Percentiles rank a stretch among this genome's conserved stretches.
phyloP scores from a whole-genome alignment of 2,329 filamentous ascomycete genomes.

The Calonectria naviculata region DNA sequence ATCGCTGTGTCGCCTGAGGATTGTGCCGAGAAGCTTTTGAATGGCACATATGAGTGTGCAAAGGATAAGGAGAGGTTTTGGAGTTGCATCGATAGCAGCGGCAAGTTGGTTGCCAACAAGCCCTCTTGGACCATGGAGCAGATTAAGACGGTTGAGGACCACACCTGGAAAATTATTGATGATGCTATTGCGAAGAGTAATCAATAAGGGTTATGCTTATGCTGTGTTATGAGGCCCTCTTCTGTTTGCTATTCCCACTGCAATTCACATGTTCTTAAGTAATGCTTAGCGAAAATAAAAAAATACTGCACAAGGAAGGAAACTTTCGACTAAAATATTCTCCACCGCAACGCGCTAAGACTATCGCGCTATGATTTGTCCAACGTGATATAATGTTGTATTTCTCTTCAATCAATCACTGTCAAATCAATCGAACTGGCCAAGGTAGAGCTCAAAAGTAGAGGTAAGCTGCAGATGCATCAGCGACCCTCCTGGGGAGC shows the following conservation, averaged over 20 bases:
- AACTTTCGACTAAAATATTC: no score
- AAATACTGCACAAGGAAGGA: no score
- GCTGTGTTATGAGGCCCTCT: neutral
- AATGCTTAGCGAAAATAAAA: no score
- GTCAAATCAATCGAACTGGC: neutral
- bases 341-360: neutral
- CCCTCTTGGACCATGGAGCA: slow-evolving; percentile 42
- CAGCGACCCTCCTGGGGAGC: neutral
- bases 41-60: slow-evolving; percentile 24
- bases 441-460: neutral
- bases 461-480: neutral
- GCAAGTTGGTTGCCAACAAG: slow-evolving; percentile 38
- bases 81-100: slow-evolving; percentile 44
- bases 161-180: slow-evolving; percentile 47
- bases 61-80: slow-evolving; percentile 36
- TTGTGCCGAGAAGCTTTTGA: slow-evolving; percentile 43
- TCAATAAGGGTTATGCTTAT: neutral
- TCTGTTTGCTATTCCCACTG: neutral
- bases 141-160: slow-evolving; percentile 40
- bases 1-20: slow-evolving; percentile 39
- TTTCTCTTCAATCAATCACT: no score
- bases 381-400: no score
- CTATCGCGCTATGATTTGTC: no score
- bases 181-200: slow-evolving; percentile 3
- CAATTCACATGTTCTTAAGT: no score